Conservation (phyloP, 768 basidiomycete species). For the Cubamyces sp. region DNA sequence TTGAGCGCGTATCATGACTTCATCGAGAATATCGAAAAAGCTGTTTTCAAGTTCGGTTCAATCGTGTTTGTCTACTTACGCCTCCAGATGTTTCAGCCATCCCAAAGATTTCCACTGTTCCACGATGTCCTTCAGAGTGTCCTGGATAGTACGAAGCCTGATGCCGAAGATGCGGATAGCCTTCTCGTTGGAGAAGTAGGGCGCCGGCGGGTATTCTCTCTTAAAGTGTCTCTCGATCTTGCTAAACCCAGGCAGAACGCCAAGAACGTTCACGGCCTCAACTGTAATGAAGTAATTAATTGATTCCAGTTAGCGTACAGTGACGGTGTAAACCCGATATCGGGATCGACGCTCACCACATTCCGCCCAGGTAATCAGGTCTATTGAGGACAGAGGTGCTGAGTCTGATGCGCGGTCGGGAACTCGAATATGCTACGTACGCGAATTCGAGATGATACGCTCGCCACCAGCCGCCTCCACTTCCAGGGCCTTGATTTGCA, state of each 20-base stretch:
- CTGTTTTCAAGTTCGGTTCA: too few relatives aligned
- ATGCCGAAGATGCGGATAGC: slow-evolving; percentile 45
- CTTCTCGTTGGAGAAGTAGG: slow-evolving; percentile 34
- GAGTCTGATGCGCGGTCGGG: slow-evolving; percentile 23
- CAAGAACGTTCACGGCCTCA: slow-evolving; percentile 11
- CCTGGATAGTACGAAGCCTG: slow-evolving; percentile 43
- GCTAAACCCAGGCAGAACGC: slow-evolving; percentile 10
- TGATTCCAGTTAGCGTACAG: too few relatives aligned
- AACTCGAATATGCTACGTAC: slow-evolving; percentile 35
- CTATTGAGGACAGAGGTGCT: background rate
- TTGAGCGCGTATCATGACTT: too few relatives aligned
- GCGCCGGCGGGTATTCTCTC: slow-evolving; percentile 25
- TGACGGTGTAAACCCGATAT: too few relatives aligned
- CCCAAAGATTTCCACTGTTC: slow-evolving; percentile 46
- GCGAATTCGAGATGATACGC: slow-evolving; percentile 41
- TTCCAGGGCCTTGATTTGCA: slow-evolving; percentile 36
- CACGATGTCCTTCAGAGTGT: slow-evolving; percentile 44
- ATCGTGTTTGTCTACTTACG: too few relatives aligned
- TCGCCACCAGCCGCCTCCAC: slow-evolving; percentile 41
- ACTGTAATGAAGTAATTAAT: slow-evolving; percentile 18
- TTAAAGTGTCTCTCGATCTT: slow-evolving; percentile 18
- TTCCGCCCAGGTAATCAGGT: slow-evolving; percentile 21
- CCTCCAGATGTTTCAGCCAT: slow-evolving; percentile 26
- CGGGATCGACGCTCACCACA: slow-evolving; percentile 14
- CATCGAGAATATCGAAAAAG: too few relatives aligned